Evolutionary conservation across 164 flowering plant genomes (phyloP).

Genomic region (Aristolochia fimbriata): DNA sequence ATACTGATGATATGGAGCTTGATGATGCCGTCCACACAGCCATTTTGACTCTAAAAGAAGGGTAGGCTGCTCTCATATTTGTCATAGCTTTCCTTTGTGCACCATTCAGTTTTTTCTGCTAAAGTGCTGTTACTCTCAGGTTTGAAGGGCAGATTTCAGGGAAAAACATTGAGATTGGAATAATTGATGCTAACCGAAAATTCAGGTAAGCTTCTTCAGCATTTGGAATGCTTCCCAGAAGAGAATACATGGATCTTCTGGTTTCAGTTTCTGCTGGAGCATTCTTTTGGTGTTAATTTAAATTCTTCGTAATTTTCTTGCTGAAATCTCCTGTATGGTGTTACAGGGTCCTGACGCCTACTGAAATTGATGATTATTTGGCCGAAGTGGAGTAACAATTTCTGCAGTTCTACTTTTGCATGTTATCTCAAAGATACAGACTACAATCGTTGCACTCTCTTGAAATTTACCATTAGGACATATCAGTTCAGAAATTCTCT

Average conservation of each 20-base stretch:
- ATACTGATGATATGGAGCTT: slow-evolving; percentile 97
- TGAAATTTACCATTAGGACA: no score
- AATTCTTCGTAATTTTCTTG: not conserved
- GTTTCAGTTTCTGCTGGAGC: not conserved
- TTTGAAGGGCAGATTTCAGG: slow-evolving; percentile 96
- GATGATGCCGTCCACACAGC: slow-evolving; percentile 99
- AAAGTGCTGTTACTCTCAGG: slow-evolving; percentile 20
- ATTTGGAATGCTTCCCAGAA: not conserved
- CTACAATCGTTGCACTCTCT: no score
- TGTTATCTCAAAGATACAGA: not conserved
- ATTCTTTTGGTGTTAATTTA: not conserved
- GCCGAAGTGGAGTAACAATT: slow-evolving; percentile 58
- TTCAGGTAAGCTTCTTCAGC: slow-evolving; percentile 50
- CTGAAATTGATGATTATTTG: slow-evolving; percentile 73
- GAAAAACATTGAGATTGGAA: slow-evolving; percentile 94
- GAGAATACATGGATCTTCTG: not conserved
- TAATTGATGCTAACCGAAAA: slow-evolving; percentile 61
- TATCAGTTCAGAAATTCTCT: no score
- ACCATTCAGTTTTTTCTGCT: not conserved
- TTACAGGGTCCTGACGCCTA: slow-evolving; percentile 63
- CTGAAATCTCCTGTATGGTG: not conserved
- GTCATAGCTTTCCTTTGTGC: not conserved
- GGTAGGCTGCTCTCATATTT: slow-evolving; percentile 31
- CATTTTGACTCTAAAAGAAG: slow-evolving; percentile 92
- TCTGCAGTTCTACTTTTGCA: not conserved